phyloP scores from a whole-genome alignment of 345 rosid genomes.

The Boechera retrofracta region DNA sequence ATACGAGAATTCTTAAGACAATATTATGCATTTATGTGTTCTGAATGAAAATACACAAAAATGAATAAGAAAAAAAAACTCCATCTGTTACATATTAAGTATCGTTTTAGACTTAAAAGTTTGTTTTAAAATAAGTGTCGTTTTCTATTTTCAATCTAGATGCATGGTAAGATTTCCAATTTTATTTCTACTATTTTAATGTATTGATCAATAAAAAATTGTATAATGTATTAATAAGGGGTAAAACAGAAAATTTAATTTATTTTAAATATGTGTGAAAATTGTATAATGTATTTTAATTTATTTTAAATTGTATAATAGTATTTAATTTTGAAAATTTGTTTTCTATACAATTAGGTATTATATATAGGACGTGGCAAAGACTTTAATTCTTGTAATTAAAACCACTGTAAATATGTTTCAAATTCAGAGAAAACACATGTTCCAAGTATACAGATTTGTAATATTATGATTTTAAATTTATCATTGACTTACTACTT shows the following conservation, averaged over 20 bases:
- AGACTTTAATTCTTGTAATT: not conserved
- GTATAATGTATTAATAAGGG: too few relatives aligned
- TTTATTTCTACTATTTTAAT: too few relatives aligned
- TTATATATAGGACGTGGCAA: slow-evolving; percentile 10
- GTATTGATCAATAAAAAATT: too few relatives aligned
- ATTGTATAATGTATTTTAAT: too few relatives aligned
- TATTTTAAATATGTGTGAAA: too few relatives aligned
- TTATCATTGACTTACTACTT: not conserved
- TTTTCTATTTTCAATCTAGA: too few relatives aligned
- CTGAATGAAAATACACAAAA: not conserved
- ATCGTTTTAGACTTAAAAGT: too few relatives aligned
- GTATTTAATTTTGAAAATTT: not conserved
- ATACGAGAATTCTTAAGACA: not conserved
- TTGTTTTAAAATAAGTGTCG: too few relatives aligned
- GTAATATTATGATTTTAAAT: not conserved
- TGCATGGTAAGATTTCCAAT: too few relatives aligned
- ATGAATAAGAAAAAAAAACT: not conserved
- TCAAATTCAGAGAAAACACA: not conserved
- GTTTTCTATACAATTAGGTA: not conserved
- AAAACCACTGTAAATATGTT: not conserved
- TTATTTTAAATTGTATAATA: too few relatives aligned
- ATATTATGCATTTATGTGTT: not conserved
- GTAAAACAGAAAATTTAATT: too few relatives aligned
- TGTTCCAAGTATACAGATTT: not conserved
- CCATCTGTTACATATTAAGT: too few relatives aligned